A percentile compares a stretch with the other conserved stretches of the same genome.
phyloP scores from a whole-genome alignment of 169 alveolate species.

The Theileria sp. region DNA sequence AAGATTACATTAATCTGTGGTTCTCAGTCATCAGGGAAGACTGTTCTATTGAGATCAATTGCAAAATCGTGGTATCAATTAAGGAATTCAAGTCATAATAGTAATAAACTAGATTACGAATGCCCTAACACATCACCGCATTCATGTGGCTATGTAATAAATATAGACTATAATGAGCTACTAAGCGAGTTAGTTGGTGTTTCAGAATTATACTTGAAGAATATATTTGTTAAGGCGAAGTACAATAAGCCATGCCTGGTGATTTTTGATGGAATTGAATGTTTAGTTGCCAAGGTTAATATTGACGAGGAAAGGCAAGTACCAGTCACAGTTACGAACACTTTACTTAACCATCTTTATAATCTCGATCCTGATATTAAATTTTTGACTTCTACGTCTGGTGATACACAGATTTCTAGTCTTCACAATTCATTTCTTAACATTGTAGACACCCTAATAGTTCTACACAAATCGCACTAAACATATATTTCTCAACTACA shows the following conservation, averaged over 20 bases:
- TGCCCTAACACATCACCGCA: neutral
- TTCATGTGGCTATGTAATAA: conserved; percentile 6
- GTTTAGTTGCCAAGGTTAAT: conserved; percentile 10
- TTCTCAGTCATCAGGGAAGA: conserved; percentile 46
- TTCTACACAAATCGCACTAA: neutral
- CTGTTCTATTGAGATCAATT: conserved; percentile 42
- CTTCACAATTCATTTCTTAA: conserved; percentile 31
- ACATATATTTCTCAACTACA: too few relatives aligned
- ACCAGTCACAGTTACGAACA: conserved; percentile 44
- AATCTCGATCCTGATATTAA: conserved; percentile 32
- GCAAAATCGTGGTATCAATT: conserved; percentile 37
- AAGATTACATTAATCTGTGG: conserved; percentile 46
- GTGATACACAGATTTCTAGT: conserved; percentile 15
- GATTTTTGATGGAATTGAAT: conserved; percentile 49
- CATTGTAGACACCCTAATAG: conserved; percentile 14
- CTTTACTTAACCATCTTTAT: conserved; percentile 40
- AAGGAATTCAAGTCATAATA: neutral
- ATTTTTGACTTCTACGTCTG: conserved; percentile 44
- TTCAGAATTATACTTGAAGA: conserved; percentile 49
- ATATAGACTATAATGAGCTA: conserved; percentile 50
- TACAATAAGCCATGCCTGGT: conserved; percentile 55
- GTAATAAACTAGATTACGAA: neutral
- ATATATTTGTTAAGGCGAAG: conserved; percentile 40
- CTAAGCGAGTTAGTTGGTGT: conserved; percentile 59
- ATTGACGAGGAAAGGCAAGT: conserved; percentile 24